A percentile compares a stretch with the other conserved stretches of the same genome.
Conservation (phyloP, 169 alveolate genomes). For the Plasmodium inui region DNA sequence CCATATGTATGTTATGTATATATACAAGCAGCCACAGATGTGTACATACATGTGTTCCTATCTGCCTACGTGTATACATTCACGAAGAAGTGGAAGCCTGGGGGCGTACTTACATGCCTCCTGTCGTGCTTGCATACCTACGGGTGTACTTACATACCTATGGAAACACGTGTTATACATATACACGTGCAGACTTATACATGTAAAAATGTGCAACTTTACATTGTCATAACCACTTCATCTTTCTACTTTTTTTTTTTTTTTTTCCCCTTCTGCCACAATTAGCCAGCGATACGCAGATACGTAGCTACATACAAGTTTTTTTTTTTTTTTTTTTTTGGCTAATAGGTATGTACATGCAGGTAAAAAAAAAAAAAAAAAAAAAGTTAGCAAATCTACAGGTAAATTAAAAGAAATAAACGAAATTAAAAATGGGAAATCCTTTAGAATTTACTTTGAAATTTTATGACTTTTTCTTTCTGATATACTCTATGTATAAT, state of each 20-base stretch:
- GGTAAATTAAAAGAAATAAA: conserved; percentile 21
- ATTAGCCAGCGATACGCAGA: neutral
- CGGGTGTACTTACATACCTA: neutral
- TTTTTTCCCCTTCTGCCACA: neutral
- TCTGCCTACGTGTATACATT: neutral
- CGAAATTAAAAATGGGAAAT: conserved; percentile 1
- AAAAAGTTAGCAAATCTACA: conserved; percentile 31
- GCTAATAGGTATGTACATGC: conserved; percentile 15
- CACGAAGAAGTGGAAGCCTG: neutral
- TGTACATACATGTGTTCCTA: neutral
- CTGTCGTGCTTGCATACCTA: neutral
- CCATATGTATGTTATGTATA: neutral
- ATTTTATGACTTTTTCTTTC: conserved; percentile 13
- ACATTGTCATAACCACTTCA: neutral
- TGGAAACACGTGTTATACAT: neutral
- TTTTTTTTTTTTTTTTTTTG: conserved; percentile 16
- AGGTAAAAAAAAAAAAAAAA: conserved; percentile 29
- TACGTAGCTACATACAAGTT: neutral
- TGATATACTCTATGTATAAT: neutral
- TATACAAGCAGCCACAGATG: neutral
- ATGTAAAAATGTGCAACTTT: conserved; percentile 6
- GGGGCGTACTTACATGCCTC: neutral
- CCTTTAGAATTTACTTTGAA: conserved; percentile 32
- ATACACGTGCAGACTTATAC: neutral
- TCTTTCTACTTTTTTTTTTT: neutral